Evolutionary conservation across 176 grass and related monocot species (phyloP).

Genomic region (Oryza coarctata): DNA sequence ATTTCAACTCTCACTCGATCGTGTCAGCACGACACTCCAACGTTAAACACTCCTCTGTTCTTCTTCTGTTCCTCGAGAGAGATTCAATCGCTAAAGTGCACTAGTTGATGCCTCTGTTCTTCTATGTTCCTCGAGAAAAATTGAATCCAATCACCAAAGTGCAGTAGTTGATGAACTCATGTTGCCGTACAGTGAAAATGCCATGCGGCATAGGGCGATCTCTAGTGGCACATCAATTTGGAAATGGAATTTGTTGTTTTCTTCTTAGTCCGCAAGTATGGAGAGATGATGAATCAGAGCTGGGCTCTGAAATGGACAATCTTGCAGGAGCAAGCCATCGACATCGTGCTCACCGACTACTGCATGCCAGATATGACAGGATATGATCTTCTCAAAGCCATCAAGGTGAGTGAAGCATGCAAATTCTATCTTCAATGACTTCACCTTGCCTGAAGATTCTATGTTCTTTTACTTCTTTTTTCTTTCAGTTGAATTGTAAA

Average conservation of each 20-base stretch:
- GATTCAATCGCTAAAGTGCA: no score
- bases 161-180: not conserved
- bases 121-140: no score
- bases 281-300: not conserved
- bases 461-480: not conserved
- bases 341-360: conserved; percentile 91
- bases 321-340: conserved; percentile 61
- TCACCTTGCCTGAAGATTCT: not conserved
- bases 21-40: no score
- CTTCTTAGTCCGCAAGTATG: not conserved
- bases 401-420: conserved; percentile 55
- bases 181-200: not conserved
- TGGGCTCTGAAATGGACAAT: not conserved
- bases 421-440: not conserved
- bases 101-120: no score
- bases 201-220: no score
- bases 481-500: not conserved
- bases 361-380: conserved; percentile 99
- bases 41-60: no score
- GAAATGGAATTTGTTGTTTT: not conserved
- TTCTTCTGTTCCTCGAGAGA: no score
- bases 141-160: no score
- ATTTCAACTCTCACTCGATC: no score
- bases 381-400: conserved; percentile 82
- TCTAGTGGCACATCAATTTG: not conserved